These are phyloP conservation scores for Mycena vulgaris DNA, from an alignment of 768 basidiomycete species.

Conservation along the genomic window DNA sequence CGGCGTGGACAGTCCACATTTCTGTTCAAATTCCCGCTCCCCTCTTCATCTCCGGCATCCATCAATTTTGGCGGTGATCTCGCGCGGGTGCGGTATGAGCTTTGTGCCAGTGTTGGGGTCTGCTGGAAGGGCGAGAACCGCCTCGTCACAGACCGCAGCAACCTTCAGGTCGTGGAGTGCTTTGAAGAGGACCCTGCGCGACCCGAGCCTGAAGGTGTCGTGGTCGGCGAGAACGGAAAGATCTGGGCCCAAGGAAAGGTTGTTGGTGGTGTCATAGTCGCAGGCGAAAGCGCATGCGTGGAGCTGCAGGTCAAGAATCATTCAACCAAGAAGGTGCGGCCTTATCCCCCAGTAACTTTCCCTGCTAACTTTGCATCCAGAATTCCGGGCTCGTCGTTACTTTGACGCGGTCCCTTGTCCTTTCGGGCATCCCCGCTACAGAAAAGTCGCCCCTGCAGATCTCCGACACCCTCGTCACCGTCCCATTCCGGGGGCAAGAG, in stretches of 20 bases:
- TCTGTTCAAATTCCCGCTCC: slow-evolving; percentile 84
- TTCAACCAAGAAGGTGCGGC: slow-evolving; percentile 79
- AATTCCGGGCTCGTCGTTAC: slow-evolving; percentile 77
- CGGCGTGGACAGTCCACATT: slow-evolving; percentile 85
- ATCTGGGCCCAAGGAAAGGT: slow-evolving; percentile 83
- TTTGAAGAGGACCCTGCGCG: slow-evolving; percentile 55
- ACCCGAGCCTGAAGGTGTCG: slow-evolving; percentile 69
- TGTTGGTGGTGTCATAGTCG: slow-evolving; percentile 72
- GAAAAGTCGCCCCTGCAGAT: slow-evolving; percentile 70
- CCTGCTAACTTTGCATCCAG: slow-evolving; percentile 53
- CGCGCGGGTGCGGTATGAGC: slow-evolving; percentile 80
- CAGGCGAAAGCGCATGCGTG: slow-evolving; percentile 80
- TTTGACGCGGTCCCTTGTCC: slow-evolving; percentile 71
- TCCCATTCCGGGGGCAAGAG: slow-evolving; percentile 82
- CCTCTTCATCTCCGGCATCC: slow-evolving; percentile 76
- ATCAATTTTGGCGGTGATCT: slow-evolving; percentile 80
- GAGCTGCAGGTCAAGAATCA: slow-evolving; percentile 89
- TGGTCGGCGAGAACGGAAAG: slow-evolving; percentile 85
- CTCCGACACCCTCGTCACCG: slow-evolving; percentile 77
- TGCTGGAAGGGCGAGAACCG: slow-evolving; percentile 82
- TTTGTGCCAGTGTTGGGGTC: slow-evolving; percentile 80
- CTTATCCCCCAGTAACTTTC: slow-evolving; percentile 28
- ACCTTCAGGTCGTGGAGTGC: slow-evolving; percentile 78
- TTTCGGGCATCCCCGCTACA: slow-evolving; percentile 59
- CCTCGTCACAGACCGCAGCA: slow-evolving; percentile 74